These are phyloP conservation scores for Cotoneaster glaucophyllus DNA, from an alignment of 306 rosid genomes.

Conservation along the genomic window DNA sequence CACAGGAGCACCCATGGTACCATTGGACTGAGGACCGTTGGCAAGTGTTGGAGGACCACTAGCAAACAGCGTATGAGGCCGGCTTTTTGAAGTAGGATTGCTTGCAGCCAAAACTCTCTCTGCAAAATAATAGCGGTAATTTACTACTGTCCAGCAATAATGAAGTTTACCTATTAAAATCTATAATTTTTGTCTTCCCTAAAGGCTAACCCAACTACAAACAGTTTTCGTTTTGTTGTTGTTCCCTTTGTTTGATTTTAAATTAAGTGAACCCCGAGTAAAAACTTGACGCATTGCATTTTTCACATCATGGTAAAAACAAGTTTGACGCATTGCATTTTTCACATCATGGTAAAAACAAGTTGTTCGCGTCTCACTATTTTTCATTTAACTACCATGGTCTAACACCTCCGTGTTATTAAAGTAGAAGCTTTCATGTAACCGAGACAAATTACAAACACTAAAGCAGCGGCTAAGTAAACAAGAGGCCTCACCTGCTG, in stretches of 20 bases:
- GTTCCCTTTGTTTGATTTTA: too few relatives aligned
- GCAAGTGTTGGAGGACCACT: conserved; percentile 88
- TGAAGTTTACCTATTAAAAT: too few relatives aligned
- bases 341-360: too few relatives aligned
- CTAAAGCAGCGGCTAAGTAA: background rate
- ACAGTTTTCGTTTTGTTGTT: too few relatives aligned
- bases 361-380: too few relatives aligned
- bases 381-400: background rate
- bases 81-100: conserved; percentile 83
- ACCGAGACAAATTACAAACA: background rate
- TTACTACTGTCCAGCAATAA: background rate
- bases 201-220: too few relatives aligned
- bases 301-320: too few relatives aligned
- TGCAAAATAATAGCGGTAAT: conserved; percentile 24
- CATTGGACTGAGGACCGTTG: conserved; percentile 60
- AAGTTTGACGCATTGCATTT: too few relatives aligned
- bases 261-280: too few relatives aligned
- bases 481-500: conserved; percentile 62
- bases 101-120: conserved; percentile 99
- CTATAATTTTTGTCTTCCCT: too few relatives aligned
- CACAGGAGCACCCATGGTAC: conserved; percentile 37
- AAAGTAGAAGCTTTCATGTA: background rate
- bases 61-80: conserved; percentile 94
- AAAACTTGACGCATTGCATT: too few relatives aligned
- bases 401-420: background rate